These are phyloP conservation scores for Calocybe cyanea DNA, from an alignment of 768 basidiomycete genomes.

Conservation along the genomic window DNA sequence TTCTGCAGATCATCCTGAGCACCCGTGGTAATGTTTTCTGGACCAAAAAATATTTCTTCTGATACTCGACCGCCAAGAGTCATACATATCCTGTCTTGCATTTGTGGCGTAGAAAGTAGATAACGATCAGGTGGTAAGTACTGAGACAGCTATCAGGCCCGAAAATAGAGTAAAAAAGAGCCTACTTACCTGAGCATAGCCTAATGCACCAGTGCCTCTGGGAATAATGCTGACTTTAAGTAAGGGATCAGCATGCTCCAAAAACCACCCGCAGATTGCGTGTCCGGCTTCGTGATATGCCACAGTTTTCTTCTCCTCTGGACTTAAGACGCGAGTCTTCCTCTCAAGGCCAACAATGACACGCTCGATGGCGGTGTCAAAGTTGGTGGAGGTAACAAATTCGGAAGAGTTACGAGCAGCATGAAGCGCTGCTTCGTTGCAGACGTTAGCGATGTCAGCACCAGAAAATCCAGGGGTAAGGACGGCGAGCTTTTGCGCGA, in stretches of 20 bases:
- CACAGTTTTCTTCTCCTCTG: slow-evolving; percentile 97
- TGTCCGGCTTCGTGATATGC: slow-evolving; percentile 99
- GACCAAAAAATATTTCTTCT: slow-evolving; percentile 96
- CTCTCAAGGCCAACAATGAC: slow-evolving; percentile 97
- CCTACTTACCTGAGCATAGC: slow-evolving; percentile 81
- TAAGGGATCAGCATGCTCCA: slow-evolving; percentile 95
- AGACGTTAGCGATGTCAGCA: slow-evolving; percentile 98
- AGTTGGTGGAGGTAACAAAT: slow-evolving; percentile 76
- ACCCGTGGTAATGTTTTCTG: slow-evolving; percentile 91
- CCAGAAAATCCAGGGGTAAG: slow-evolving; percentile 98
- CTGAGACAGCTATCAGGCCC: slow-evolving; percentile 30
- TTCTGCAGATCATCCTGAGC: slow-evolving; percentile 98
- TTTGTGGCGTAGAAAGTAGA: slow-evolving; percentile 91
- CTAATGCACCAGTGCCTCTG: slow-evolving; percentile 90
- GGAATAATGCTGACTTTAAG: slow-evolving; percentile 99
- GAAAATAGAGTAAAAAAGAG: slow-evolving; percentile 8
- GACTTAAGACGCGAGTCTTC: slow-evolving; percentile 89
- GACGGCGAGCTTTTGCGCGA: slow-evolving; percentile 92
- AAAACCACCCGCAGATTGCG: slow-evolving; percentile 97
- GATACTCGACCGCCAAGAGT: slow-evolving; percentile 96
- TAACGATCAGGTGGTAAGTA: slow-evolving; percentile 96
- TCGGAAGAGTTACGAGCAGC: slow-evolving; percentile 86
- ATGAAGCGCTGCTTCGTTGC: slow-evolving; percentile 95
- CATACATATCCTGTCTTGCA: slow-evolving; percentile 96
- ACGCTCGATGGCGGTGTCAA: slow-evolving; percentile 96